Base-by-base conservation (phyloP, 2,329 filamentous ascomycete genomes). In the Neonectria faginata region DNA sequence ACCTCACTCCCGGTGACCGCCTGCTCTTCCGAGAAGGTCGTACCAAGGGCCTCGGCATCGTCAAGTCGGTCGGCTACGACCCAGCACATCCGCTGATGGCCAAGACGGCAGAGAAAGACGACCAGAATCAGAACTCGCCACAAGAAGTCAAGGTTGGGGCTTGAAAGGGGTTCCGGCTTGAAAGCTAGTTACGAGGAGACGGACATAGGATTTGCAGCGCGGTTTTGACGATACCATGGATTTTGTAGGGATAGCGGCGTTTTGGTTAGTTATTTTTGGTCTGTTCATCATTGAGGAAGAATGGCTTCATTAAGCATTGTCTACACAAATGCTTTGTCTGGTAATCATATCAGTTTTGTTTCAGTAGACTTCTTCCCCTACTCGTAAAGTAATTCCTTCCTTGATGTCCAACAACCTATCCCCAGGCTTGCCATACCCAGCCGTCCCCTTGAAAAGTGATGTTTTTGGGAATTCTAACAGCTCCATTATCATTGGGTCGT, bases 11-110 rank as follows among this genome's bases (percentile, higher is more conserved):
- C 0, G 96, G 96, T 0, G 96, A 98, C 78, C 86, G 95, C 22
- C 87, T 99, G 33, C 82, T 99, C 18, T 99, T 99, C 84, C 88
- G 96, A 45, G 96, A 99, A 81, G 96, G 96, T 0, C 87, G 94
- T 66, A 99, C 96, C 0, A 98, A 98, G 82, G 96, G 96, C 0
- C 82, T 99, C 0, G 96, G 96, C 0, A 97, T 99, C 67, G 93
- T 99, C 54, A 97, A 97, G 78, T 88, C 89, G 42, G 86, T 98
- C 0, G 94, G 94, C 3, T 99, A 98, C 77, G 94, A 98, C 77
- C 84, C 89, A 0, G 74, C 75, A 10, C 78, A 83, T n/a, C 85
- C 84, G 4, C 70, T 87, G 41, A 75, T 68, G 71, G 59, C 58
- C 1, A 67, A 64, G 14, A 64, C 66, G 20, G 41, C 63, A 2